Base-by-base conservation (phyloP, 106 monocot genomes). In the Allium sativum region DNA sequence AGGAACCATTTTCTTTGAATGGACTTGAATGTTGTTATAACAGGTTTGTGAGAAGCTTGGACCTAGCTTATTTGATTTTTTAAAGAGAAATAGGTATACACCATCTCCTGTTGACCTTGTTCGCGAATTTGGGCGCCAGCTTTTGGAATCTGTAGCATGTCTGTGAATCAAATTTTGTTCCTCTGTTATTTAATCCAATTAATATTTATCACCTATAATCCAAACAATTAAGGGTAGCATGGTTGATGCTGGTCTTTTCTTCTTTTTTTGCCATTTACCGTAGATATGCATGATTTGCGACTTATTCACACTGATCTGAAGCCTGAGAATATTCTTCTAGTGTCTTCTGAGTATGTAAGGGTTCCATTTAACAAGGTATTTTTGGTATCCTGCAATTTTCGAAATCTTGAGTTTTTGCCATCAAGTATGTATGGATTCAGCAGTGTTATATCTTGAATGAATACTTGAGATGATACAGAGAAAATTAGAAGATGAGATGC, bases 11-110 rank as follows among this genome's bases (percentile, higher is more conserved):
- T 80, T 78, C 58, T 75, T 81, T 87, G 68, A 45, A 82, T 87
- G 83, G 51, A 79, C 54, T 81, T 81, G 18, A 61, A 84, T 96
- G 80, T 41, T 91, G 56, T 79, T 81, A 77, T 79, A 31, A 31
- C 90, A 99, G 98, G 98, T 99, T 10, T 99, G 80, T 92, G 98
- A 99, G 82, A 92, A 82, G 88, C 92, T 99, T 84, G 98, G 98
- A 45, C 92, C 98, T 40, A 99, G 98, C 79, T 88, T 99, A 69
- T 99, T 78, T 85, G 92, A 92, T 85, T 99, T 88, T 72, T 74
- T 92, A 83, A 88, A 76, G 98, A 85, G 80, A 83, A 99, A 99
- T 88, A 99, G 71, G 68, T 92, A 99, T 77, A 68, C 68, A 62
- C 83, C 92, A 52, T 99, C 92, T 75, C 88, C 98, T 65, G 79